Base-by-base conservation (phyloP, 2,329 filamentous ascomycete genomes). In the Didymella glomerata region DNA sequence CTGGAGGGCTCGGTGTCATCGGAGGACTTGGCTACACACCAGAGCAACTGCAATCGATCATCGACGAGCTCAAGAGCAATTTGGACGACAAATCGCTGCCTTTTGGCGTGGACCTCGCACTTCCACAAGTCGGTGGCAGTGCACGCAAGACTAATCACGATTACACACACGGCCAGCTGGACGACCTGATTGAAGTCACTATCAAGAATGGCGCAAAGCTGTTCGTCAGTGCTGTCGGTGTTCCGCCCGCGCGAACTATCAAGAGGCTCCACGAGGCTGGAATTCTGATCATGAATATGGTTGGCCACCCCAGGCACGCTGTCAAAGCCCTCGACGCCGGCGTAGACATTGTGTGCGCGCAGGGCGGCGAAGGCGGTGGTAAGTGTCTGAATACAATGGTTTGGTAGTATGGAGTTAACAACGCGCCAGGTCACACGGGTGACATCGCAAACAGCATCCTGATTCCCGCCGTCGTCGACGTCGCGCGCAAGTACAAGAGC, bases 281-380 rank as follows among this genome's bases (percentile, higher is more conserved):
- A 0, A 90, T 98, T 40, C 75, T 96, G 59, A 84, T 97, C 34
- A 97, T 97, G 93, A 97, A 97, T 77, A 97, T 97, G 93, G 93
- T 97, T 20, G 94, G 94, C 0, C 91, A 93, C 69, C 93, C 94
- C 2, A 92, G 90, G 75, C 94, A 98, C 76, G 93, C 93, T 0
- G 86, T 89, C 75, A 97, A 97, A 80, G 93, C 93, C 2, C 82
- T 98, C 4, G 87, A 92, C 48, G 86, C 89, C 0, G 94, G 94
- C 42, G 92, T 96, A 10, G 94, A 98, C 78, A 89, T 97, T 64
- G 85, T 98, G 6, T 97, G 93, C 75, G 89, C 93, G 2, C 94
- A 98, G 80, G 94, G 94, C 46, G 92, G 92, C 50, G 94, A 98
- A 77, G 94, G 93, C 1, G 94, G 94, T 18, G 94, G 54, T 57